Base-by-base conservation (phyloP, 495 filamentous ascomycete species). In the Cercophora newfieldiana region DNA sequence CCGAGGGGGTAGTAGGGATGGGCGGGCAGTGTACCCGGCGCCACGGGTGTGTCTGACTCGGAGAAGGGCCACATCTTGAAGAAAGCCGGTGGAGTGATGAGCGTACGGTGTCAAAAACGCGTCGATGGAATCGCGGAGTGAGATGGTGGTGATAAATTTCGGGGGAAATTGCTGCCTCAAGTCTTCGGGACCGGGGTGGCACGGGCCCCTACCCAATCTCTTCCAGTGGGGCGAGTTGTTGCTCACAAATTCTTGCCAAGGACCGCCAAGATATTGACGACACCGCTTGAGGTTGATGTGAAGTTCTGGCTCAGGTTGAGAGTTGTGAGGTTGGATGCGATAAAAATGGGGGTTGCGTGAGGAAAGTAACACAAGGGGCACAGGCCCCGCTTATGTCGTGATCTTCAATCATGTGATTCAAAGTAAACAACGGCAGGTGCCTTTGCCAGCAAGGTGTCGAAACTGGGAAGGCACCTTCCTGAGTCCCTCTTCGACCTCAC, bases 1-100 rank as follows among this genome's bases (percentile, higher is more conserved):
- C 77, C 77, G 19, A 78, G 64, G 26, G 85, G 85, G 61, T 81
- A 84, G 71, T 83, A 87, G 1, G 85, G 85, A 67, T 85, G 69
- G 18, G 48, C 2, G 2, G 66, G 66, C 51, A 51, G 4, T 16
- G 37, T 44, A 2, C 10, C 37, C 3, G 37, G 10, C 37, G 12
- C 4, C 10, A 14, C 37, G 12, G 37, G 37, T 14, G 37, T 16
- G 37, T 2, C 18, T 14, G 12, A 8, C 4, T 8, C 18, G 37
- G 10, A 14, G 37, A 44, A 44, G 3, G 37, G 37, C 37, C 37
- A 44, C 37, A 44, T 44, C 18, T 44, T 44, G 37, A 14, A 44
- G 18, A 14, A n/a, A n/a, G n/a, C n/a, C n/a, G n/a, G n/a, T n/a
- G n/a, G 37, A 44, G 18, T 44, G 37, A 14, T 16, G 12, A 44